Conservation (phyloP, 352 stramenopile species). For the Pythium pyrilobum region DNA sequence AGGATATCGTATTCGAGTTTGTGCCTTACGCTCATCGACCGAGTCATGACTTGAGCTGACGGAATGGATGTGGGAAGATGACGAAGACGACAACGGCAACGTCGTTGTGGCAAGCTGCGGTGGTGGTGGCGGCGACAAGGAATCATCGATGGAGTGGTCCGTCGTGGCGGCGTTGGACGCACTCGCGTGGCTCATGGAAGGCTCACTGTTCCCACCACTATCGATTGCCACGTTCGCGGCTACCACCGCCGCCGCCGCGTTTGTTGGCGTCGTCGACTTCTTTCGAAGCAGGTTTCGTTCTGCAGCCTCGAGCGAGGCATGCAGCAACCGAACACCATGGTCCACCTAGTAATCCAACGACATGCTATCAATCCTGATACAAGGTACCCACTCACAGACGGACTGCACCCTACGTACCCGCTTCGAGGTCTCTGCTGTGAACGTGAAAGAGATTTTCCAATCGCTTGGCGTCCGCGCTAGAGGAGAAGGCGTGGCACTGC, state of each 20-base stretch:
- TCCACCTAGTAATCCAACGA: constrained; percentile 17
- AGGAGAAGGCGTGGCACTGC: neutral
- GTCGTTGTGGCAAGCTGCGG: neutral
- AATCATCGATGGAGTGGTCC: constrained; percentile 23
- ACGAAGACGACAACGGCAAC: neutral
- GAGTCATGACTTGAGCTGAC: constrained; percentile 8
- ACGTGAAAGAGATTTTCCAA: constrained; percentile 44
- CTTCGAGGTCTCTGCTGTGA: constrained; percentile 45
- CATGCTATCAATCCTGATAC: neutral
- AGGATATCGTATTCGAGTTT: constrained; percentile 36
- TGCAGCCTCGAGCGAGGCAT: constrained; percentile 12
- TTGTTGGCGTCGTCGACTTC: neutral
- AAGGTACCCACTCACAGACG: constrained; percentile 5
- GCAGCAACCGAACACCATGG: constrained; percentile 16
- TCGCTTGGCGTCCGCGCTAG: neutral
- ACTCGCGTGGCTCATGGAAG: constrained; percentile 27
- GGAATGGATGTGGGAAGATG: neutral
- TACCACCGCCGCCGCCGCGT: constrained; percentile 1
- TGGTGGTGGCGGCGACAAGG: constrained; percentile 1
- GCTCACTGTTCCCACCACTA: constrained; percentile 26
- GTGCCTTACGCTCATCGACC: constrained; percentile 27
- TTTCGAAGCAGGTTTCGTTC: constrained; percentile 14
- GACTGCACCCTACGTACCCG: constrained; percentile 40
- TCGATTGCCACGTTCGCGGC: constrained; percentile 17
- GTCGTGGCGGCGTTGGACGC: constrained; percentile 15